Evolutionary conservation across 352 stramenopile species (phyloP).

Genomic region (Peronospora destructor): DNA sequence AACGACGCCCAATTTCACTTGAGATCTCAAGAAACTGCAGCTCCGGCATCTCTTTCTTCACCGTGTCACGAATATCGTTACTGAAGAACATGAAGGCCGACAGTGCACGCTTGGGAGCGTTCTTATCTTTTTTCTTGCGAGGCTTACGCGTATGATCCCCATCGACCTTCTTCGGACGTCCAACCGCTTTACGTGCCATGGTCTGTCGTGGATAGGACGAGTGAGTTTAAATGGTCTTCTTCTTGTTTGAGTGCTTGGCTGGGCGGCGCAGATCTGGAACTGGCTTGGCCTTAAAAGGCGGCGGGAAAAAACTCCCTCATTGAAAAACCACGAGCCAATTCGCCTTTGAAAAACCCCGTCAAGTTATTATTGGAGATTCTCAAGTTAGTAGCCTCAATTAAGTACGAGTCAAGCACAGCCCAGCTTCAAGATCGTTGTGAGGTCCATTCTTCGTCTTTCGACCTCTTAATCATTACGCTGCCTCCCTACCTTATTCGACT

Average conservation of each 20-base stretch:
- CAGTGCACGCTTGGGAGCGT: constrained; percentile 83
- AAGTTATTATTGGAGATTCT: constrained; percentile 8
- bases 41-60: constrained; percentile 85
- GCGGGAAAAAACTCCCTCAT: constrained; percentile 3
- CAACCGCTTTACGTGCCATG: constrained; percentile 55
- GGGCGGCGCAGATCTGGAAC: constrained; percentile 7
- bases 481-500: too few species aligned
- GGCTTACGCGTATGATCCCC: constrained; percentile 63
- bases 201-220: constrained; percentile 5
- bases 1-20: constrained; percentile 79
- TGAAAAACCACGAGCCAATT: constrained; percentile 2
- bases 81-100: constrained; percentile 90
- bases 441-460: too few species aligned
- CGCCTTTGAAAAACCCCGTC: constrained; percentile 5
- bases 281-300: not conserved
- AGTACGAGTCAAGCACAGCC: not conserved
- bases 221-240: not conserved
- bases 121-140: constrained; percentile 90
- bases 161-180: constrained; percentile 62
- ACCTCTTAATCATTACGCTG: too few species aligned
- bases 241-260: not conserved
- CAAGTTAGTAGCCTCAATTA: not conserved
- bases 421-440: too few species aligned
- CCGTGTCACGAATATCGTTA: constrained; percentile 84
- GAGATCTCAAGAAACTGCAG: constrained; percentile 82